Conservation (phyloP, 768 basidiomycete species). For the Sporobolomyces pararoseus region DNA sequence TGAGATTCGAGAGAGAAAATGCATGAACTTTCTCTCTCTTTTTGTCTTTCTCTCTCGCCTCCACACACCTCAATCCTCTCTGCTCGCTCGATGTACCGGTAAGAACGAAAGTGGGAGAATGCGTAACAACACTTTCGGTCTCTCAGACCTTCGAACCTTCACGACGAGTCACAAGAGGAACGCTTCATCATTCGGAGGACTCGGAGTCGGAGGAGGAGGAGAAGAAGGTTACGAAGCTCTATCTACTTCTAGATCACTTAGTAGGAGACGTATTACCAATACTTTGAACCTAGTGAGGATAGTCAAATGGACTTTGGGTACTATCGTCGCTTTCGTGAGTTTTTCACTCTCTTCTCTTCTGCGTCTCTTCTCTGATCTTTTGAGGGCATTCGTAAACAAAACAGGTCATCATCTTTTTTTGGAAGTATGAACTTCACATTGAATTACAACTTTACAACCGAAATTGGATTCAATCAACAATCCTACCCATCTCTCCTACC, state of each 20-base stretch:
- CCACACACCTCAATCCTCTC: neutral
- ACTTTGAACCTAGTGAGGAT: neutral
- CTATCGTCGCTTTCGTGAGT: neutral
- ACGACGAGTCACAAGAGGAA: neutral
- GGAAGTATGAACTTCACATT: conserved; percentile 66
- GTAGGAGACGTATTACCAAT: neutral
- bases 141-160: neutral
- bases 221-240: neutral
- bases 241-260: no score
- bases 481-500: conserved; percentile 63
- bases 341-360: neutral
- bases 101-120: no score
- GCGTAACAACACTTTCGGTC: neutral
- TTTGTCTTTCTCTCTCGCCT: neutral
- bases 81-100: conserved; percentile 4
- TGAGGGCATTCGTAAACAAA: neutral
- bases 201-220: neutral
- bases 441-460: conserved; percentile 76
- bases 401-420: conserved; percentile 56
- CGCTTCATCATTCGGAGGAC: neutral
- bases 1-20: neutral
- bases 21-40: neutral
- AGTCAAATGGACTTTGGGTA: neutral
- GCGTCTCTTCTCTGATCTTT: neutral
- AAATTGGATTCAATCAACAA: conserved; percentile 68